phyloP scores from a whole-genome alignment of 2,329 filamentous ascomycete genomes.

The Neoascochyta sp. region DNA sequence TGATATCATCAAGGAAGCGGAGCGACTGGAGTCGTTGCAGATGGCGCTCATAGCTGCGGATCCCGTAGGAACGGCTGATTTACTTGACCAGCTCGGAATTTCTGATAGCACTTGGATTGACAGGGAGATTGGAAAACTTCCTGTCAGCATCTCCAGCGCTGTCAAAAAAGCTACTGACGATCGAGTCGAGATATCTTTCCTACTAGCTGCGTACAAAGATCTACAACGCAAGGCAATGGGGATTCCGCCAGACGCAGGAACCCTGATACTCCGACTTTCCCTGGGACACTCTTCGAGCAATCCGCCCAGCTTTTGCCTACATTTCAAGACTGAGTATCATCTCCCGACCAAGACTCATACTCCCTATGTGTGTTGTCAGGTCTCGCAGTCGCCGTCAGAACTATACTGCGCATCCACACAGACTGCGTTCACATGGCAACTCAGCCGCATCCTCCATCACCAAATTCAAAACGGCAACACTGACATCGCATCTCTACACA shows the following conservation, averaged over 20 bases:
- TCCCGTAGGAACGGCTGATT: slow-evolving; percentile 21
- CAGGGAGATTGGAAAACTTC: slow-evolving; percentile 24
- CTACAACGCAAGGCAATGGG: slow-evolving; percentile 28
- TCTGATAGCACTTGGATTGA: slow-evolving; percentile 23
- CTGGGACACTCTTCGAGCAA: slow-evolving; percentile 6
- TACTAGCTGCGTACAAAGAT: slow-evolving; percentile 16
- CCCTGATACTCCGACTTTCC: slow-evolving; percentile 23
- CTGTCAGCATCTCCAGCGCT: slow-evolving; percentile 16
- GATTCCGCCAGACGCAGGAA: slow-evolving; percentile 16
- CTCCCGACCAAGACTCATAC: slow-evolving; percentile 14
- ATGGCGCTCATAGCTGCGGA: slow-evolving; percentile 24
- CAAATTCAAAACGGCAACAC: slow-evolving; percentile 7
- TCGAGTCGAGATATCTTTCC: slow-evolving; percentile 30
- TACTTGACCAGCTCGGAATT: slow-evolving; percentile 24
- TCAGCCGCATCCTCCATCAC: slow-evolving; percentile 18
- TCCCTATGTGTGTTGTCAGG: slow-evolving; percentile 15
- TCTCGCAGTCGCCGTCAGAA: slow-evolving; percentile 10
- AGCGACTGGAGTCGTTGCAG: slow-evolving; percentile 18
- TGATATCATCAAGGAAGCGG: slow-evolving; percentile 23
- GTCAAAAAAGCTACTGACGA: slow-evolving; percentile 23
- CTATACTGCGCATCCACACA: slow-evolving; percentile 15
- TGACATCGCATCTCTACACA: slow-evolving; percentile 16
- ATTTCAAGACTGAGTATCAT: slow-evolving; percentile 22
- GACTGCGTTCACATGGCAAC: slow-evolving; percentile 23
- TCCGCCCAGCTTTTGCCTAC: slow-evolving; percentile 25